A percentile compares a stretch with the other conserved stretches of the same genome.
Evolutionary conservation across 129 eudicot species (phyloP).

Genomic region (Pulicaria dysenterica): DNA sequence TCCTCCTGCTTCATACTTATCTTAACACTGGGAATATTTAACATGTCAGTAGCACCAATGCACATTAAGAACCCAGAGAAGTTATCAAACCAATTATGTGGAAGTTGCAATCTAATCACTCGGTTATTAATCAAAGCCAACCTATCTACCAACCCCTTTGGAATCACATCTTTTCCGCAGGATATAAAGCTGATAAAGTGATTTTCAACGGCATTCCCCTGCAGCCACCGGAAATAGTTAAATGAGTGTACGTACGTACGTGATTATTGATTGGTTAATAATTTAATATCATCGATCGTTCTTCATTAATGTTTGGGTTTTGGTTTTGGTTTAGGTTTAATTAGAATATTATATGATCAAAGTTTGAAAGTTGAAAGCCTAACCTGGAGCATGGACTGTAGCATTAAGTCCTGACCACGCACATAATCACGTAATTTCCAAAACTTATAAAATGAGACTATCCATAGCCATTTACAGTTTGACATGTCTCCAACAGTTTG

Average conservation of each 20-base stretch:
- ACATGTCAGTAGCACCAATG: not conserved
- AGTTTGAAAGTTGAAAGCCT: not conserved
- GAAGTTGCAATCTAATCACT: not conserved
- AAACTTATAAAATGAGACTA: not conserved
- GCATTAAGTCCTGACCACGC: not conserved
- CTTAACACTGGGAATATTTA: no score
- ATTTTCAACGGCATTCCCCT: not conserved
- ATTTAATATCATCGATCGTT: no score
- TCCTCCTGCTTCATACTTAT: no score
- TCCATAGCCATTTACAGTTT: constrained; percentile 28
- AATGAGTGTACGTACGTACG: no score
- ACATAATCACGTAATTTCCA: not conserved
- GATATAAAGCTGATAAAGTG: not conserved
- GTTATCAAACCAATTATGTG: constrained; percentile 4
- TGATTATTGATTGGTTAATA: no score
- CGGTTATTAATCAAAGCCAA: not conserved
- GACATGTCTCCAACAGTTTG: constrained; percentile 19
- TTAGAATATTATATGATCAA: no score
- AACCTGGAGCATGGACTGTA: constrained; percentile 18
- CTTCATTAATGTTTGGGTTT: no score
- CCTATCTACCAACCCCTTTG: not conserved
- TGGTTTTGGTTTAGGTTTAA: no score
- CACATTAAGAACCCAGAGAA: constrained; percentile 15
- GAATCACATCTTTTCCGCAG: not conserved
- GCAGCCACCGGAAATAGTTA: not conserved